Base-by-base conservation (phyloP, 306 rosid species). In the Alnus rubra region DNA sequence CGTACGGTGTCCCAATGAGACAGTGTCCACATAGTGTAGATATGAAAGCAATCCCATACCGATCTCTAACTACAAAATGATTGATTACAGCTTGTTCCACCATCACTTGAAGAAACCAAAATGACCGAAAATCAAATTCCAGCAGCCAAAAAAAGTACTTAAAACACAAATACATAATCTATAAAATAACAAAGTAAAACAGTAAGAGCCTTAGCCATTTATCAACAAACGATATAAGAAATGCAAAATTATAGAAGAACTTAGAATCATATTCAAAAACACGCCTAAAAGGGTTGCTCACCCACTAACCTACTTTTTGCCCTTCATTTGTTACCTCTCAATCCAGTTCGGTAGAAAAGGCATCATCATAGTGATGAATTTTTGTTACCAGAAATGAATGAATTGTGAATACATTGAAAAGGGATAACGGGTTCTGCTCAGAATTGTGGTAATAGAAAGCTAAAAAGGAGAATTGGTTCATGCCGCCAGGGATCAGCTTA, bases 331-430 rank as follows among this genome's bases (percentile, higher is more conserved):
- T 28, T 9, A 10, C 2, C 51, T 49, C 37, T 28, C 65, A 59
- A 59, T 59, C 2, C 9, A 59, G 65, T 1, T 59, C 13, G 16
- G 31, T 1, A 1, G 15, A 53, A 18, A 16, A 18, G 8, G 7
- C 8, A 53, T 16, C n/a, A 53, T 18, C 11, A 13, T 63, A 2
- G 31, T 42, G 28, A 23, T 23, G 52, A 77, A 82, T 76, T 56
- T 59, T 82, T 84, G 82, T 88, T 85, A 83, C 74, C 51, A 62
- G 52, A 64, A 80, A 83, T 79, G 81, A 88, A 90, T 71, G 90
- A 23, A 23, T 23, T 23, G 28, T 23, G 28, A 86, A 84, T 42
- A 42, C 45, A 42, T 42, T 42, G 45, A 42, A 42, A 79, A 82
- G 83, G 74, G 85, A 87, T 52, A 67, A 33, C 2, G 74, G 42